Evolutionary conservation across 768 basidiomycete genomes (phyloP), one percentile per base, ranked within the genome.

Genomic region (Lactarius deliciosus): DNA sequence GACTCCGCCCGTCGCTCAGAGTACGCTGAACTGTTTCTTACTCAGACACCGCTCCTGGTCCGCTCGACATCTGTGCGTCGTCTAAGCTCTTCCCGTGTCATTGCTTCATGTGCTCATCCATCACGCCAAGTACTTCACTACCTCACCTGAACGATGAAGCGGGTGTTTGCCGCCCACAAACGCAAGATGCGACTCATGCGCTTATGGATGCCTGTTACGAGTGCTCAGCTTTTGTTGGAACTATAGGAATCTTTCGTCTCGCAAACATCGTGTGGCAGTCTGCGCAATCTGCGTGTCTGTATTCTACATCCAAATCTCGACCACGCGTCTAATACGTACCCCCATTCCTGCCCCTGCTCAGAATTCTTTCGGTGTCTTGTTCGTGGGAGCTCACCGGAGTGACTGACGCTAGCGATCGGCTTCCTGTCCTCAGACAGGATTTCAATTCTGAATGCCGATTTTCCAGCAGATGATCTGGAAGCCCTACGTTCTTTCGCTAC

Each of bases 401-500:
- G 41, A 18, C 11, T 30, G n/a, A 53, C 16, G 20, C 50, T 60
- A 25, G 63, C n/a, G 3, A 53, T 11, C 30, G 10, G 6, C 36
- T 15, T 57, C 20, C 28, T 38, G 5, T 11, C 3, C 34, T 38
- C 15, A 67, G 62, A 58, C 60, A 54, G 34, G n/a, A 9, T 6
- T n/a, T 2, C 7, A 43, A 28, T 2, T 63, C 40, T 67, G 66
- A 61, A 41, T 3, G 32, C 9, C 57, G 8, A 3, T 40, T 15
- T 1, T 66, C 36, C 56, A 63, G 22, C 47, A 18, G 18, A 16
- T 38, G 57, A 25, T 55, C 3, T 61, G 65, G 20, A 63, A 63
- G 61, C 61, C 63, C 56, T 66, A 55, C 25, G 61, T 66, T 32
- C 47, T 66, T 25, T 66, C 61, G 8, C 57, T 66, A 28, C 54